phyloP scores from a whole-genome alignment of 352 stramenopile genomes.

The Phytophthora tubulina region DNA sequence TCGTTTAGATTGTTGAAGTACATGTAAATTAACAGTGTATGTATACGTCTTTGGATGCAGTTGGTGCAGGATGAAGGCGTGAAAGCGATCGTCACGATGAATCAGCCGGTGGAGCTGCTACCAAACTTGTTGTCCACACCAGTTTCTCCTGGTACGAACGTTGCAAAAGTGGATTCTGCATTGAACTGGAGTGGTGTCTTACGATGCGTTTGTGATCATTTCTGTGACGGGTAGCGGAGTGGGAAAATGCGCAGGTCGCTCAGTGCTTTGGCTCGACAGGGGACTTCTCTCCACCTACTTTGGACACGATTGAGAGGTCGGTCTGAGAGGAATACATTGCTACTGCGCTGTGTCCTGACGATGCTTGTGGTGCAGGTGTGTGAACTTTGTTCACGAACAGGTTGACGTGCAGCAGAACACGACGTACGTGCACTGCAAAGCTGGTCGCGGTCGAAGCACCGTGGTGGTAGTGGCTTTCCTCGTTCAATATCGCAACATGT shows the following conservation, averaged over 20 bases:
- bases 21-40: neutral
- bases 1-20: neutral
- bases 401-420: slow-evolving; percentile 56
- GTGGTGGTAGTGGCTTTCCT: slow-evolving; percentile 80
- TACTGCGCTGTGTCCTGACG: neutral
- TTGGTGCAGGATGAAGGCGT: slow-evolving; percentile 70
- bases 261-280: slow-evolving; percentile 74
- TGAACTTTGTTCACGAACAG: slow-evolving; percentile 73
- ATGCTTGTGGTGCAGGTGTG: slow-evolving; percentile 47
- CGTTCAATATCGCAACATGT: slow-evolving; percentile 67
- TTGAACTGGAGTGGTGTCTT: neutral
- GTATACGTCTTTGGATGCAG: slow-evolving; percentile 18
- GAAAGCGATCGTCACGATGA: slow-evolving; percentile 82
- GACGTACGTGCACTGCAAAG: slow-evolving; percentile 88
- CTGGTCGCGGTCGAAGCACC: slow-evolving; percentile 76
- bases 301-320: slow-evolving; percentile 68
- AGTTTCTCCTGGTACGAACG: slow-evolving; percentile 58
- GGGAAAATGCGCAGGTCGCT: slow-evolving; percentile 50
- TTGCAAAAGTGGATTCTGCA: neutral
- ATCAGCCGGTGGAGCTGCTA: slow-evolving; percentile 70
- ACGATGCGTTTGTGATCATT: neutral
- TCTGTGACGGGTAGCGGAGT: slow-evolving; percentile 50
- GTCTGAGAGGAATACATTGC: slow-evolving; percentile 1
- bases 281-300: slow-evolving; percentile 74
- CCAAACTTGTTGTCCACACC: slow-evolving; percentile 72